Base-by-base conservation (phyloP, 805 yeast genomes). In the Metschnikowia vanudenii region DNA sequence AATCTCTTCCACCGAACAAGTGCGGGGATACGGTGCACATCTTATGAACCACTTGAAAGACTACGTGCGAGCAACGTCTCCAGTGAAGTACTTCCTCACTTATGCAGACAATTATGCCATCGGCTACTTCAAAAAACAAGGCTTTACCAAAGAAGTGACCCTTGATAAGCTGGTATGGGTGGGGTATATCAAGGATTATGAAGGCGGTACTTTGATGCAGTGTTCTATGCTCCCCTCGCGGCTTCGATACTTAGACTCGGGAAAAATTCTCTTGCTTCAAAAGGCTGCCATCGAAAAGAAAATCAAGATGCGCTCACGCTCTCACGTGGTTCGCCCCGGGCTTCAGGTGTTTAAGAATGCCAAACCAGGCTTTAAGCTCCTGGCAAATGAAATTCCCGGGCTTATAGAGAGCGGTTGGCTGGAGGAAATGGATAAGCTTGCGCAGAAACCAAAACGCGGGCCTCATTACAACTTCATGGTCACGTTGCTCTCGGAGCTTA, bases 51-150 rank as follows among this genome's bases (percentile, higher is more conserved):
- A 94, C 69, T 72, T 94, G 56, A 94, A 94, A 62, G 99, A 94
- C 67, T 94, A 92, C 65, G 97, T 94, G 34, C 76, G 89, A 55
- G 84, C 89, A 17, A 90, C 97, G 0, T 81, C 95, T 8, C 87
- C 85, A 22, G 84, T 92, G 46, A 83, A 82, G 67, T 84, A 92
- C 64, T 92, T 92, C 61, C 67, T 92, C 52, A 92, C 98, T 1
- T 92, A 94, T 69, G 99, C 99, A 3, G 99, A 94, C 73, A 94
- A 94, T 68, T 94, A 94, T 65, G 99, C 99, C 46, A 92, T 94
- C 66, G 99, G 99, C 2, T 94, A 92, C 66, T 94, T 94, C 76
- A 92, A 92, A 60, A 94, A 94, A 61, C 99, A 94, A 68, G 99
- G 99, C 1, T 94, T 94, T 67, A 91, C 97, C 14, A 94, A 94